Evolutionary conservation across 1,284 basidiomycete genomes (phyloP).

Genomic region (Tetrapyrgos nigripes): DNA sequence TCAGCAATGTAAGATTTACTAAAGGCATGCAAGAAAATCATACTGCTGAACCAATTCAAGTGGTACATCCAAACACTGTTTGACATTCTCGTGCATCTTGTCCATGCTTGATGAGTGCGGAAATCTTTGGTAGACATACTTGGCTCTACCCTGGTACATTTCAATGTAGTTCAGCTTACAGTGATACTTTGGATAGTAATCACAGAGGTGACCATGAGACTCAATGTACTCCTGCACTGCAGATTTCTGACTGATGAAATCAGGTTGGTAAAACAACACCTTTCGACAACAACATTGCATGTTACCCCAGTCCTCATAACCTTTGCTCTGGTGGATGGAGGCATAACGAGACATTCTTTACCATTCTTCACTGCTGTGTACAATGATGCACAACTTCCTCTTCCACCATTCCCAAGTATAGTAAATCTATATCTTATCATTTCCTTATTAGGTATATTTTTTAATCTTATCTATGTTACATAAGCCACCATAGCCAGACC

Average conservation of each 20-base stretch:
- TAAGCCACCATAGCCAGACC: too few relatives aligned
- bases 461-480: too few relatives aligned
- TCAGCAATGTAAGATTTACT: not conserved
- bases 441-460: too few relatives aligned
- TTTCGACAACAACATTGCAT: conserved; percentile 25
- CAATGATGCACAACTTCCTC: too few relatives aligned
- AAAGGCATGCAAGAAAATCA: not conserved
- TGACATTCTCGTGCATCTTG: conserved; percentile 26
- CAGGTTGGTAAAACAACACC: conserved; percentile 6
- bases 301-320: conserved; percentile 14
- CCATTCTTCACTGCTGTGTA: too few relatives aligned
- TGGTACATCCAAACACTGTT: conserved; percentile 18
- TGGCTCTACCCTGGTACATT: conserved; percentile 31
- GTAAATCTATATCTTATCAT: too few relatives aligned
- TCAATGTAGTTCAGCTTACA: conserved; percentile 37
- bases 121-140: conserved; percentile 21
- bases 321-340: too few relatives aligned
- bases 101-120: conserved; percentile 18
- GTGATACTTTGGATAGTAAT: conserved; percentile 33
- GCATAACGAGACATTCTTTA: too few relatives aligned
- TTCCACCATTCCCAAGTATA: too few relatives aligned
- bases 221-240: conserved; percentile 22
- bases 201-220: conserved; percentile 18
- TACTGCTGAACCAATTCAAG: conserved; percentile 20
- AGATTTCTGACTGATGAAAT: conserved; percentile 17